Percentiles rank a stretch among this genome's conserved stretches.
phyloP scores from a whole-genome alignment of 371 early-diverging fungal species.

The Mucor mucedo region DNA sequence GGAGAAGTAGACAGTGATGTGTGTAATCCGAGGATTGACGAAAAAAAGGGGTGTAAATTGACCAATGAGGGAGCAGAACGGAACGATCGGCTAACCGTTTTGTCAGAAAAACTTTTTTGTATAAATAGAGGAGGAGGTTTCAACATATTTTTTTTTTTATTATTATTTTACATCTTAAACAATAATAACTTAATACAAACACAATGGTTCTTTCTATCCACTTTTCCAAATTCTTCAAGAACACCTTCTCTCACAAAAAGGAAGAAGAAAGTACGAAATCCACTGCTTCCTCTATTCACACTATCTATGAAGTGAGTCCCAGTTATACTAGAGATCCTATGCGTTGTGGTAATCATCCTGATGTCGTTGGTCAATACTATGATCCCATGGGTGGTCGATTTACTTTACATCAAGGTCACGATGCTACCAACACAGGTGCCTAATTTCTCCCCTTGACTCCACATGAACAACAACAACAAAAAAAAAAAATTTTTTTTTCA shows the following conservation, averaged over 20 bases:
- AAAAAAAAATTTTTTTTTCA: no score
- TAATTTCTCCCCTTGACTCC: constrained; percentile 4
- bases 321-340: constrained; percentile 48
- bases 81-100: constrained; percentile 24
- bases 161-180: not conserved
- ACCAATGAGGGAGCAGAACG: constrained; percentile 24
- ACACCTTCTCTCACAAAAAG: constrained; percentile 21
- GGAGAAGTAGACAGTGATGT: not conserved
- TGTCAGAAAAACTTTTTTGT: constrained; percentile 2
- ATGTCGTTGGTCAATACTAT: constrained; percentile 39
- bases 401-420: constrained; percentile 22
- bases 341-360: constrained; percentile 42
- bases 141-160: not conserved
- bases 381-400: constrained; percentile 48
- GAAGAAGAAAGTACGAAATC: constrained; percentile 8
- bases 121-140: not conserved
- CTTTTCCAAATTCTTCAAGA: constrained; percentile 28
- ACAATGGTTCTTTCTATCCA: constrained; percentile 25
- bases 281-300: constrained; percentile 15
- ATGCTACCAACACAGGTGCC: constrained; percentile 35
- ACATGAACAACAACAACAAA: no score
- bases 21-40: constrained; percentile 15
- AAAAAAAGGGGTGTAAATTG: not conserved
- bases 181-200: not conserved
- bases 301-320: constrained; percentile 5